Base-by-base conservation (phyloP, 2,329 filamentous ascomycete genomes). In the Ascochyta lentis region DNA sequence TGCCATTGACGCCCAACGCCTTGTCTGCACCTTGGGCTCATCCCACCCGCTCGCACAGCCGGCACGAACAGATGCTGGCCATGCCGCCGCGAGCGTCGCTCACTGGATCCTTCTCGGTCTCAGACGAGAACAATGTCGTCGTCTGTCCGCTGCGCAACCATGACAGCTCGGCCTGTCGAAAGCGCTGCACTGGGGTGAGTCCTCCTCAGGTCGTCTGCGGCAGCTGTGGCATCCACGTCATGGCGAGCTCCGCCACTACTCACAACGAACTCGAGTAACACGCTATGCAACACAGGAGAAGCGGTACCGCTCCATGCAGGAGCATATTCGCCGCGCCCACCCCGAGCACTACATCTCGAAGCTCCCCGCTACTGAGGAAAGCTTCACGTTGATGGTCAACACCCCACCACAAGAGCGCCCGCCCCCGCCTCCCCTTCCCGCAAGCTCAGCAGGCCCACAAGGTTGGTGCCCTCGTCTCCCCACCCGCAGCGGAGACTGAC, bases 121-220 rank as follows among this genome's bases (percentile, higher is more conserved):
- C 91, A 70, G 92, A 96, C 82, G 86, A 89, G 77, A 94, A 91
- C 78, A 96, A 96, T 78, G 94, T 98, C 80, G 95, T 99, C 74
- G 91, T 97, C 73, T 99, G 95, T 80, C 95, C 95, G 66, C 83
- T 99, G 78, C 88, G 88, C 74, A 97, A 97, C 76, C 93, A 96
- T 74, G 95, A 99, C 86, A 91, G 92, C 76, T 96, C 93, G 67
- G 92, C 89, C 80, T 99, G 95, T 83, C 89, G 94, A 77, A 99
- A 99, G 83, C 87, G 94, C 83, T 99, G 95, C 81, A 89, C 96
- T 74, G 95, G 95, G 79, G 95, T 98, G 85, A 92, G 93, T 95
- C 67, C 61, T 59, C 61, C 43, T 51, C 58, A 43, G 47, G 50
- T 47, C 51, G 52, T 29, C 24, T 27, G 48, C 51, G 56, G 37